phyloP scores from a whole-genome alignment of 148 eudicot genomes.

The Cornus suecica region DNA sequence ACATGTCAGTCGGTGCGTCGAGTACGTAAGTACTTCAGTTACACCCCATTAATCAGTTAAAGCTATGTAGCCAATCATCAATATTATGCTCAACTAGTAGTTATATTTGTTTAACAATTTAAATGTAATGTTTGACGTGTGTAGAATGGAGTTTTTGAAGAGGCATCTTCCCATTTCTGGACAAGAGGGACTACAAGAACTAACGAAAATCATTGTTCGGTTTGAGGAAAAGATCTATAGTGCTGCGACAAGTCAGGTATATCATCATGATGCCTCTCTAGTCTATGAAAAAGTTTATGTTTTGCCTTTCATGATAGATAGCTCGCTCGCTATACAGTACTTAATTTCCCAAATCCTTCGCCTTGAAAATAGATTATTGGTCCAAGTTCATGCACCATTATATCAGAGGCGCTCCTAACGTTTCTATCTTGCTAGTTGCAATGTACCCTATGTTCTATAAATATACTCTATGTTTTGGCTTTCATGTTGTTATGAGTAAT shows the following conservation, averaged over 20 bases:
- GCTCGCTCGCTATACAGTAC: too few species aligned
- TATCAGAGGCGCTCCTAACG: too few species aligned
- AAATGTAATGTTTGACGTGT: not conserved
- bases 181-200: slow-evolving; percentile 69
- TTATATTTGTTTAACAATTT: not conserved
- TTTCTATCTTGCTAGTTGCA: not conserved
- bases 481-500: not conserved
- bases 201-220: slow-evolving; percentile 68
- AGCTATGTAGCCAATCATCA: too few species aligned
- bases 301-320: too few species aligned
- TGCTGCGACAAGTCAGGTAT: slow-evolving; percentile 84
- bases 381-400: too few species aligned
- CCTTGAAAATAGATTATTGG: too few species aligned
- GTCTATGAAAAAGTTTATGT: too few species aligned
- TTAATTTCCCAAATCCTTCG: too few species aligned
- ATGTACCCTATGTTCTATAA: not conserved
- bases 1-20: too few species aligned
- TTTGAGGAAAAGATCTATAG: slow-evolving; percentile 83
- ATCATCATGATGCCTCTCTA: not conserved
- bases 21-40: too few species aligned
- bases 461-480: not conserved
- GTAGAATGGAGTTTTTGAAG: slow-evolving; percentile 75
- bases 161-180: slow-evolving; percentile 78
- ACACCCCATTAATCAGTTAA: too few species aligned
- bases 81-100: too few species aligned